Conservation (phyloP, 768 basidiomycete species). For the Suillus clintonianus region DNA sequence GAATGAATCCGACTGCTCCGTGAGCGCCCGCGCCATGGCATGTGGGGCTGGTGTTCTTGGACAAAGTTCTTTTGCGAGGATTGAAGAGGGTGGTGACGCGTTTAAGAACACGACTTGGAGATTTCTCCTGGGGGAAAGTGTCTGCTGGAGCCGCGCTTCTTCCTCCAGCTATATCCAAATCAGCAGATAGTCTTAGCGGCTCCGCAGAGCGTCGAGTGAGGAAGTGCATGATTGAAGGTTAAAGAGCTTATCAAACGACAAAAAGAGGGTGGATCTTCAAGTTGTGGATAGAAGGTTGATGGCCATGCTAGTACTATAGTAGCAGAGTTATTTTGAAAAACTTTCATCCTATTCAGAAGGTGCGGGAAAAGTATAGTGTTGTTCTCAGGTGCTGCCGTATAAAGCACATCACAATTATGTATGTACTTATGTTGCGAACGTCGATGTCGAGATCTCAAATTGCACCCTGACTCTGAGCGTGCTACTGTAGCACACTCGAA, state of each 20-base stretch:
- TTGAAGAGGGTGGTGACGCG: slow-evolving; percentile 31
- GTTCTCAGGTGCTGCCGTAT: slow-evolving; percentile 1
- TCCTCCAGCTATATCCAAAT: slow-evolving; percentile 5
- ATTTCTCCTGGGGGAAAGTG: slow-evolving; percentile 18
- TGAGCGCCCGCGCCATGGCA: neutral
- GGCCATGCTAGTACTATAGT: neutral
- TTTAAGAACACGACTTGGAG: slow-evolving; percentile 26
- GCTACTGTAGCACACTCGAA: too few relatives aligned
- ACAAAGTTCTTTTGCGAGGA: slow-evolving; percentile 20
- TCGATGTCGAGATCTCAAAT: neutral
- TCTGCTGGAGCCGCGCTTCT: slow-evolving; percentile 3
- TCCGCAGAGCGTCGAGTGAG: slow-evolving; percentile 31
- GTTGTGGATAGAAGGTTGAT: neutral
- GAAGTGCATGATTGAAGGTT: slow-evolving; percentile 23
- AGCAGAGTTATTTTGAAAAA: neutral
- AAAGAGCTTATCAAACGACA: neutral
- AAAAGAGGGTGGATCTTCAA: neutral
- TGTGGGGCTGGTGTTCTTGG: slow-evolving; percentile 12
- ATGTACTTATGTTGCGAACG: neutral
- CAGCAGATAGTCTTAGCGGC: slow-evolving; percentile 13
- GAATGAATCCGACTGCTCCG: slow-evolving; percentile 19
- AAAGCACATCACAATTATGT: neutral
- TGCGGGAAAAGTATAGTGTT: neutral
- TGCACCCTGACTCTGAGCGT: too few relatives aligned
- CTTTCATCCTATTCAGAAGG: neutral